phyloP scores from a whole-genome alignment of 2,329 filamentous ascomycete genomes.

The Drechslerella coelobrocha region DNA sequence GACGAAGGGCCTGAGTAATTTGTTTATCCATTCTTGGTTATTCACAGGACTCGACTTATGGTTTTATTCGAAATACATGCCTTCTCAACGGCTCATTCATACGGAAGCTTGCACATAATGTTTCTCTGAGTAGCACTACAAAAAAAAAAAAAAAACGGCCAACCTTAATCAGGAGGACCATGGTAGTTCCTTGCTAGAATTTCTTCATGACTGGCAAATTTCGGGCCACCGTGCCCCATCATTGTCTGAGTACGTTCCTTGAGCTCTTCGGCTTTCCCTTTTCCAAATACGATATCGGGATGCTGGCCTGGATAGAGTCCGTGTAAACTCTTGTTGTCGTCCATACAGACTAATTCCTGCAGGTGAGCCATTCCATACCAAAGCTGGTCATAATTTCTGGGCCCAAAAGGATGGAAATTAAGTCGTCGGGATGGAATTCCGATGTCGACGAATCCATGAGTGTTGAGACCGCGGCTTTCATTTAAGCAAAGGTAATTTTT shows the following conservation, averaged over 20 bases:
- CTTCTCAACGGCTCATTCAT: too few species aligned
- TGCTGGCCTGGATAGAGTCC: slow-evolving; percentile 2
- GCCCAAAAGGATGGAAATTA: slow-evolving; percentile 37
- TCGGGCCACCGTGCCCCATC: slow-evolving; percentile 32
- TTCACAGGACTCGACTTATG: too few species aligned
- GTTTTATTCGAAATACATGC: too few species aligned
- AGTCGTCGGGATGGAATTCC: slow-evolving; percentile 27
- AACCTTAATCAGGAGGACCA: background rate
- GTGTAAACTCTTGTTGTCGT: too few species aligned
- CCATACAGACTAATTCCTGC: slow-evolving; percentile 34
- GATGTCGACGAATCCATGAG: slow-evolving; percentile 30
- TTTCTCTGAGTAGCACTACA: background rate
- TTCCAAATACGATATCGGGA: slow-evolving; percentile 2
- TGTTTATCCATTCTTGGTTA: too few species aligned
- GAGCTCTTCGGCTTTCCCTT: slow-evolving; percentile 12
- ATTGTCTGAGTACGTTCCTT: slow-evolving; percentile 21
- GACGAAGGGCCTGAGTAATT: too few species aligned
- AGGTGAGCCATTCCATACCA: slow-evolving; percentile 46
- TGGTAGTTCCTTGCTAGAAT: slow-evolving; percentile 34
- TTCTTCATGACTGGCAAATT: slow-evolving; percentile 32
- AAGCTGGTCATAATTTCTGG: slow-evolving; percentile 35
- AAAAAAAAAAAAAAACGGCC: background rate
- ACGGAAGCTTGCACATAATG: background rate
- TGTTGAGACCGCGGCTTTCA: slow-evolving; percentile 25
- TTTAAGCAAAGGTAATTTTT: slow-evolving; percentile 39